Evolutionary conservation across 164 flowering plant species (phyloP), one percentile per base, ranked within the genome.

Genomic region (Malania oleifera): DNA sequence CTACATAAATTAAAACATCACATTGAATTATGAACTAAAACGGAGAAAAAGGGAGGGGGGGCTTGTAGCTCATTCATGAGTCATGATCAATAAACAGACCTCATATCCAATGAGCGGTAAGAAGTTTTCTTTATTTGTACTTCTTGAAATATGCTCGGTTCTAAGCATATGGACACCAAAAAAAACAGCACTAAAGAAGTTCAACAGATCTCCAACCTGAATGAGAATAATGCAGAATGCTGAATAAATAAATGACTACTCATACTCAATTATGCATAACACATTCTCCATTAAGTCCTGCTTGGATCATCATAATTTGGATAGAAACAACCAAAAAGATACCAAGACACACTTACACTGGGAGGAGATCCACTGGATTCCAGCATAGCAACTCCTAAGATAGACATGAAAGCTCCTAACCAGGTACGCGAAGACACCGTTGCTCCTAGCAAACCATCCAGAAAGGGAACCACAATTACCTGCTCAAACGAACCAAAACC

Each of bases 301-400:
- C n/a, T n/a, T n/a, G 9, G 9, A 31, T 31, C 37, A 31, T 31
- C 37, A 31, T 31, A 4, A 5, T 9, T 7, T 38, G 14, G 41
- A 5, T 11, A 57, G 41, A 49, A 56, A 39, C 8, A 28, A 44
- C 24, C 1, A 13, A 6, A 38, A 23, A 45, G 38, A 12, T 34
- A 69, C 22, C 31, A 1, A 52, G 4, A 63, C 38, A 41, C 29
- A 67, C 89, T 72, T 78, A 86, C 97, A 74, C 73, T 55, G n/a
- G 97, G 97, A 59, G 95, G 84, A 35, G 95, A 87, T 57, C 97
- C 95, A 78, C 97, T 85, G 25, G 89, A 85, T 75, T 91, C 97
- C 62, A 91, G 79, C 87, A 91, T 35, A 15, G 66, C 79, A 61
- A 87, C 84, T 41, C 97, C 97, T 10, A 74, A 3, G 11, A 87